Conservation (phyloP, 345 rosid species). For the Salix purpurea region DNA sequence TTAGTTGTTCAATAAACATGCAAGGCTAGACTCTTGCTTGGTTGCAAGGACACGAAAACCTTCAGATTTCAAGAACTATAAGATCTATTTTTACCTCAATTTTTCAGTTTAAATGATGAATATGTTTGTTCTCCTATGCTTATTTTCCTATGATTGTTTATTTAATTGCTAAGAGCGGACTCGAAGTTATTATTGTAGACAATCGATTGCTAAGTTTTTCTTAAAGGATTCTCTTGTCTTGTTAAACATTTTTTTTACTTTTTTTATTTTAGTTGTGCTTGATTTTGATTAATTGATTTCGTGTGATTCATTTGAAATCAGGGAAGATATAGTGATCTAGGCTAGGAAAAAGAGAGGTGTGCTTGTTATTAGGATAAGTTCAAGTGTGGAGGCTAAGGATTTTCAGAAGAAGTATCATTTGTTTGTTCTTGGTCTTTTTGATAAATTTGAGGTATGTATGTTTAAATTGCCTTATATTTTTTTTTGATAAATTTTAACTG, state of each 20-base stretch:
- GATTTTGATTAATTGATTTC: slow-evolving; percentile 4
- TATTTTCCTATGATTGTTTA: no score
- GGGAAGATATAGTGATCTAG: slow-evolving; percentile 79
- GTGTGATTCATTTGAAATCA: slow-evolving; percentile 27
- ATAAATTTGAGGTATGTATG: slow-evolving; percentile 60
- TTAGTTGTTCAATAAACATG: no score
- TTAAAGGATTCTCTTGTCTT: background rate
- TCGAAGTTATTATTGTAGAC: no score
- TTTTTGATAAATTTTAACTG: background rate
- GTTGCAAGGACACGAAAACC: no score
- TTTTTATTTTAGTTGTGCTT: background rate
- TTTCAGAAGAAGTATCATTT: slow-evolving; percentile 48
- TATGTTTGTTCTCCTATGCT: no score
- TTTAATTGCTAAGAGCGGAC: no score
- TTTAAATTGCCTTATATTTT: background rate
- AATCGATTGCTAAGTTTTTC: background rate
- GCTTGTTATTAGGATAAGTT: slow-evolving; percentile 48
- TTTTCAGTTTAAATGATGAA: no score
- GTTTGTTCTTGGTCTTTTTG: slow-evolving; percentile 56
- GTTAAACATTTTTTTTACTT: background rate
- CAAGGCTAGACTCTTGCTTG: no score
- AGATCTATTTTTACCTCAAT: no score
- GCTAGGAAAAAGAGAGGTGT: slow-evolving; percentile 73
- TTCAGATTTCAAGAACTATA: no score
- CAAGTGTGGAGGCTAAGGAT: slow-evolving; percentile 53